A percentile compares a stretch with the other conserved stretches of the same genome.
These are phyloP conservation scores for Bromus sterilis DNA, from an alignment of 176 grass and related monocot genomes.

Conservation along the genomic window DNA sequence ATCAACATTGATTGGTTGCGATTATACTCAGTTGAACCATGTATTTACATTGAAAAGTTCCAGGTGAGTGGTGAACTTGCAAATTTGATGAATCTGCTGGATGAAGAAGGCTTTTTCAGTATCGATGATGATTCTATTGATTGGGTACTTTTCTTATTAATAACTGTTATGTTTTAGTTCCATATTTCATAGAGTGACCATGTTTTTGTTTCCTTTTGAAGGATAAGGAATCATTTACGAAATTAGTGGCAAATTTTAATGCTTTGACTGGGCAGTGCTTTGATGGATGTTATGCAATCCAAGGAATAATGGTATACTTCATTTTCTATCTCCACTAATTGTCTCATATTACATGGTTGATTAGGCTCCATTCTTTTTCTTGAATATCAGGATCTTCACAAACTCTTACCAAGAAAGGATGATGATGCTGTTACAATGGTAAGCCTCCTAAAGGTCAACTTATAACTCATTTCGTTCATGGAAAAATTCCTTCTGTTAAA, in stretches of 20 bases:
- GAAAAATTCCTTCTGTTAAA: not conserved
- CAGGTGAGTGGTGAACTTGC: not conserved
- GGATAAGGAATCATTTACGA: not conserved
- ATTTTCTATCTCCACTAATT: not conserved
- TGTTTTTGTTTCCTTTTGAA: not conserved
- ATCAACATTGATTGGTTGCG: not conserved
- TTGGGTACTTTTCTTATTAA: not conserved
- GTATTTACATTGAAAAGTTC: not conserved
- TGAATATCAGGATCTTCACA: not conserved
- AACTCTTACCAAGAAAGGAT: not conserved
- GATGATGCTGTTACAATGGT: not conserved
- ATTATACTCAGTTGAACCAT: not conserved
- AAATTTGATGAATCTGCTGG: not conserved
- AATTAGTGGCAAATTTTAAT: not conserved
- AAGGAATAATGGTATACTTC: slow-evolving; percentile 10
- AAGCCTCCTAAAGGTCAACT: not conserved
- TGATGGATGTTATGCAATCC: not conserved
- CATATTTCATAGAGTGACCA: not conserved
- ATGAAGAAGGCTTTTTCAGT: not conserved
- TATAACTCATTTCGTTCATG: too few relatives aligned
- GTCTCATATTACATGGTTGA: not conserved
- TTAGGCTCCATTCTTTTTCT: too few relatives aligned
- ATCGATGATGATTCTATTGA: not conserved
- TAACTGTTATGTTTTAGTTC: not conserved
- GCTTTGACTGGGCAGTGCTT: not conserved